Evolutionary conservation across 78 protist species (phyloP).

Genomic region (Guillardia theta): DNA sequence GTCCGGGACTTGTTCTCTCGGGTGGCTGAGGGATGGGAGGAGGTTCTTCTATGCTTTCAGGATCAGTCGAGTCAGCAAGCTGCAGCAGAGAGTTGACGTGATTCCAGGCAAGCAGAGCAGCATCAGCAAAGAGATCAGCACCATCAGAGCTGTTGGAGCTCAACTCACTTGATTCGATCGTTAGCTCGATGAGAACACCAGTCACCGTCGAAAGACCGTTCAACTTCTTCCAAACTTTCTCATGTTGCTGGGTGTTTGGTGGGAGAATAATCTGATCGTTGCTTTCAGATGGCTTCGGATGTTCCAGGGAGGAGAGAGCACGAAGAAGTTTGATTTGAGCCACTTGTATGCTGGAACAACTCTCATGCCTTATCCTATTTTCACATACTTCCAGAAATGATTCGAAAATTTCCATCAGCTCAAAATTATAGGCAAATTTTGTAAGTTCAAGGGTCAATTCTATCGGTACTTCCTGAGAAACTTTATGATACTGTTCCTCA

Average conservation of each 20-base stretch:
- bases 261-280: too few relatives aligned
- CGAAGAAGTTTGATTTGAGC: neutral
- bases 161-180: too few relatives aligned
- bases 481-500: neutral
- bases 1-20: neutral
- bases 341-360: neutral
- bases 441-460: neutral
- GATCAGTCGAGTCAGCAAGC: neutral
- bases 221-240: too few relatives aligned
- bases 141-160: too few relatives aligned
- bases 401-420: neutral
- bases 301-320: slow-evolving; percentile 4
- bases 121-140: neutral
- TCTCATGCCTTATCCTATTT: neutral
- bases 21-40: neutral
- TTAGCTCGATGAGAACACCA: too few relatives aligned
- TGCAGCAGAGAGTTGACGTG: neutral
- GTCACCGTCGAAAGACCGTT: too few relatives aligned
- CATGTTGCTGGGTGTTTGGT: too few relatives aligned
- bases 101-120: neutral
- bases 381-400: neutral
- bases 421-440: neutral
- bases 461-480: neutral
- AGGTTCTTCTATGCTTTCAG: neutral
- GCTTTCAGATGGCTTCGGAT: too few relatives aligned